Base-by-base conservation (phyloP, 164 flowering plant genomes). In the Tinospora cordifolia region DNA sequence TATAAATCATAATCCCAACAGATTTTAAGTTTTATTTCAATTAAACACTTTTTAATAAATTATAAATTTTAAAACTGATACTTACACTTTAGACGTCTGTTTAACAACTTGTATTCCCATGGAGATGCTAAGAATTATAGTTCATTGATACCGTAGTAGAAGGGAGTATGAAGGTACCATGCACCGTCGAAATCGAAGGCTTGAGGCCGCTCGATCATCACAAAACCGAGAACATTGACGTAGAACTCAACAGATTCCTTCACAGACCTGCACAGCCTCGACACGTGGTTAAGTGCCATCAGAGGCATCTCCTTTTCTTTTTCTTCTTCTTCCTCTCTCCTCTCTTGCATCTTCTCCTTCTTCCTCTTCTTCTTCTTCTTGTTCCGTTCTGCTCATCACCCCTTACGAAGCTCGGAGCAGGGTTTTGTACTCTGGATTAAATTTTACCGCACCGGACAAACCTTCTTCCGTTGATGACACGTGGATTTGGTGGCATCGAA, bases 201-300 rank as follows among this genome's bases (percentile, higher is more conserved):
- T 27, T 68, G 80, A 38, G 90, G 89, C 34, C 90, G 69, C 72
- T 84, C 80, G 6, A 82, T 82, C 73, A 73, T 25, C 46, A 87
- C 90, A 51, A 88, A 83, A 12, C 91, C 90, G 11, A 88, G 76
- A 9, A 83, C 88, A 38, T 84, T 81, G 2, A 65, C 76, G 79
- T 88, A 88, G 72, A 90, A 88, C 24, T 84, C 84, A 0, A 82
- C 54, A 0, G 90, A 83, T 0, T 83, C 78, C 47, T 85, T 46
- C 69, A 90, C 84, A 7, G 82, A 79, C 38, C 84, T 79, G 69
- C 96, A 87, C 17, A 87, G 77, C 75, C 88, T 79, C 0, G 91
- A 87, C 10, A 90, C 90, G 62, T 90, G 96, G 76, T 88, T 90
- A 51, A 86, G 65, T 0, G 91, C 83, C 90, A 88, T 80, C 12